Percentiles rank a stretch among this genome's conserved stretches.
Conservation (phyloP, 768 basidiomycete genomes). For the Amanita muscaria region DNA sequence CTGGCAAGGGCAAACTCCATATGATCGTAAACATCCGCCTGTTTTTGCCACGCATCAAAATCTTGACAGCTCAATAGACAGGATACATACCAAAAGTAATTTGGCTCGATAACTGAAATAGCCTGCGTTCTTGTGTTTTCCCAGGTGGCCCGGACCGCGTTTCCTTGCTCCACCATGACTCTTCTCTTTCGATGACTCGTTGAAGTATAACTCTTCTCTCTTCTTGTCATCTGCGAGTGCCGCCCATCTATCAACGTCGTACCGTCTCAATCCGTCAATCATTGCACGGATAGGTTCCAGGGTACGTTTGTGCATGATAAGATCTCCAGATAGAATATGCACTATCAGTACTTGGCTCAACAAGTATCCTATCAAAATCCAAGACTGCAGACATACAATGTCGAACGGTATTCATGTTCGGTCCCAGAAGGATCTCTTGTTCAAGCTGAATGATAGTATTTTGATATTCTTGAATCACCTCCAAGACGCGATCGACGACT, state of each 20-base stretch:
- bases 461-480: too few species aligned
- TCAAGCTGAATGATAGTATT: constrained; percentile 51
- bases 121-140: constrained; percentile 19
- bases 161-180: too few species aligned
- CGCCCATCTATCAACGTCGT: too few species aligned
- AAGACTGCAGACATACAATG: too few species aligned
- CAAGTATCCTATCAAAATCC: neutral
- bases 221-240: too few species aligned
- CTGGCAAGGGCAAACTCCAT: constrained; percentile 65
- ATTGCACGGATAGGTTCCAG: constrained; percentile 62
- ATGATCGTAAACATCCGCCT: constrained; percentile 71
- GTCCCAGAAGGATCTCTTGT: constrained; percentile 45
- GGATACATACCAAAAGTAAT: constrained; percentile 57
- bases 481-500: too few species aligned
- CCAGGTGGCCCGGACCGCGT: neutral
- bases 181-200: too few species aligned
- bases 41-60: neutral
- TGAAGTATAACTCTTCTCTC: too few species aligned
- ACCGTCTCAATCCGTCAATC: constrained; percentile 48
- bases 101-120: constrained; percentile 59
- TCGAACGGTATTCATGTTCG: too few species aligned
- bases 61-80: too few species aligned
- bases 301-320: too few species aligned
- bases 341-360: constrained; percentile 27
- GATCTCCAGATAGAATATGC: constrained; percentile 65